A percentile compares a stretch with the other conserved stretches of the same genome.
Conservation (phyloP, 148 eudicot genomes). For the Diospyros lotus region DNA sequence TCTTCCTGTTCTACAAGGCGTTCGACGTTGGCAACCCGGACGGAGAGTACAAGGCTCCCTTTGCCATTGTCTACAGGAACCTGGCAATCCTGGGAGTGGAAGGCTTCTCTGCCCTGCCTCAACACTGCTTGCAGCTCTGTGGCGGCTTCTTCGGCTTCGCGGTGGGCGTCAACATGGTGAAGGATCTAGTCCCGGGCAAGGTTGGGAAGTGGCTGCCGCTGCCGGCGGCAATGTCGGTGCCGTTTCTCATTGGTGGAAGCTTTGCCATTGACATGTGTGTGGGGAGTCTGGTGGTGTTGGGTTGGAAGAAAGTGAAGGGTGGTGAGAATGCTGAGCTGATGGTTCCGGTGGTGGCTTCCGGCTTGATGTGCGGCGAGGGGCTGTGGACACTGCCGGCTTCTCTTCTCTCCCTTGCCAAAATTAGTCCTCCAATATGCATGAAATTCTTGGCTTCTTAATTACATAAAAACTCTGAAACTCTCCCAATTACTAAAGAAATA, state of each 20-base stretch:
- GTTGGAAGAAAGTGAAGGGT: slow-evolving; percentile 10
- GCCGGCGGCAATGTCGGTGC: slow-evolving; percentile 22
- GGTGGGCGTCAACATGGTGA: slow-evolving; percentile 19
- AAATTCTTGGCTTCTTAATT: slow-evolving; percentile 14
- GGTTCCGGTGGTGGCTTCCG: slow-evolving; percentile 22
- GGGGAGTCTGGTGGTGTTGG: slow-evolving; percentile 20
- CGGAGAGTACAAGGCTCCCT: slow-evolving; percentile 27
- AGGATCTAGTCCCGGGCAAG: slow-evolving; percentile 14
- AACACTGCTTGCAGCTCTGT: slow-evolving; percentile 19
- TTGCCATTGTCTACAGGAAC: slow-evolving; percentile 15
- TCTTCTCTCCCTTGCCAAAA: slow-evolving; percentile 19
- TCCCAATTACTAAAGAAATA: too few relatives aligned
- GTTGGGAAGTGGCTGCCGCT: slow-evolving; percentile 18
- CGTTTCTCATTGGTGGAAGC: slow-evolving; percentile 7
- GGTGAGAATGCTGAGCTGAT: slow-evolving; percentile 14
- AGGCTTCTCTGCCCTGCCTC: slow-evolving; percentile 22
- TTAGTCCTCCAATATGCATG: slow-evolving; percentile 25
- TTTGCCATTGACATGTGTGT: slow-evolving; percentile 20
- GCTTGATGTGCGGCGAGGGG: slow-evolving; percentile 24
- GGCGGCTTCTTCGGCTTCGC: slow-evolving; percentile 19
- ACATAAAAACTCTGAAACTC: too few relatives aligned
- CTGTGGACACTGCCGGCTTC: slow-evolving; percentile 27
- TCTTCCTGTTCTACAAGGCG: slow-evolving; percentile 21
- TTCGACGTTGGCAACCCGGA: slow-evolving; percentile 21
- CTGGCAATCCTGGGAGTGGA: slow-evolving; percentile 20